A percentile compares a stretch with the other conserved stretches of the same genome.
These are phyloP conservation scores for Collybiopsis confluens DNA, from an alignment of 768 basidiomycete species.

Conservation along the genomic window DNA sequence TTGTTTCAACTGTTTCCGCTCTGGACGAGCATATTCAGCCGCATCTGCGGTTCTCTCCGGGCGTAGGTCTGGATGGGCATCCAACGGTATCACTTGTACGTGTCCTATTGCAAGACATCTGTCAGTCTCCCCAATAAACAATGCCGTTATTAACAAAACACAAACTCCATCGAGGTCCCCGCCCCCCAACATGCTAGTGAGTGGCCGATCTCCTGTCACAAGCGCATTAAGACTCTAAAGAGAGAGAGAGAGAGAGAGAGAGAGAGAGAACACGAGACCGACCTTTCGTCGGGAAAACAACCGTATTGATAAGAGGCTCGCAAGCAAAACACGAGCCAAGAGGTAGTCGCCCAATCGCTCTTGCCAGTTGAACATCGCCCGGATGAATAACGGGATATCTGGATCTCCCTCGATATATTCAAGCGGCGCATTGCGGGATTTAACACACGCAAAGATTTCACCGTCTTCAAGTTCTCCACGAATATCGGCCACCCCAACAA, in stretches of 20 bases:
- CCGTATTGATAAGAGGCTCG: slow-evolving; percentile 54
- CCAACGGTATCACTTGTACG: slow-evolving; percentile 50
- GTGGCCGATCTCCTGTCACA: slow-evolving; percentile 49
- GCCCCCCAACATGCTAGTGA: slow-evolving; percentile 62
- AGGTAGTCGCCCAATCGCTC: slow-evolving; percentile 51
- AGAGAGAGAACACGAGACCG: too few relatives aligned
- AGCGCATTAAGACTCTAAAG: too few relatives aligned
- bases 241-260: too few relatives aligned
- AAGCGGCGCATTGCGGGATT: slow-evolving; percentile 28
- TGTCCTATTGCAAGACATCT: slow-evolving; percentile 67
- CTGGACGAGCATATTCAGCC: slow-evolving; percentile 39
- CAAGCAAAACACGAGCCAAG: slow-evolving; percentile 44
- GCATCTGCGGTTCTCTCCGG: slow-evolving; percentile 28
- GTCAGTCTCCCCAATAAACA: not conserved
- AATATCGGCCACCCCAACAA: slow-evolving; percentile 72
- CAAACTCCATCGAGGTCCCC: slow-evolving; percentile 22
- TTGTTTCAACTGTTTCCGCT: slow-evolving; percentile 37
- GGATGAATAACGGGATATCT: slow-evolving; percentile 68
- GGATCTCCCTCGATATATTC: slow-evolving; percentile 4
- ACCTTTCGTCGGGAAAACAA: slow-evolving; percentile 42
- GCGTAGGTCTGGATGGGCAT: slow-evolving; percentile 14
- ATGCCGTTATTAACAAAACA: not conserved
- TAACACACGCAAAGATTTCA: slow-evolving; percentile 61
- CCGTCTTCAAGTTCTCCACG: slow-evolving; percentile 42
- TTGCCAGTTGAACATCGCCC: slow-evolving; percentile 58